A percentile compares a stretch with the other conserved stretches of the same genome.
Evolutionary conservation across 2,329 filamentous ascomycete genomes (phyloP).

Genomic region (Penicillium sp.): DNA sequence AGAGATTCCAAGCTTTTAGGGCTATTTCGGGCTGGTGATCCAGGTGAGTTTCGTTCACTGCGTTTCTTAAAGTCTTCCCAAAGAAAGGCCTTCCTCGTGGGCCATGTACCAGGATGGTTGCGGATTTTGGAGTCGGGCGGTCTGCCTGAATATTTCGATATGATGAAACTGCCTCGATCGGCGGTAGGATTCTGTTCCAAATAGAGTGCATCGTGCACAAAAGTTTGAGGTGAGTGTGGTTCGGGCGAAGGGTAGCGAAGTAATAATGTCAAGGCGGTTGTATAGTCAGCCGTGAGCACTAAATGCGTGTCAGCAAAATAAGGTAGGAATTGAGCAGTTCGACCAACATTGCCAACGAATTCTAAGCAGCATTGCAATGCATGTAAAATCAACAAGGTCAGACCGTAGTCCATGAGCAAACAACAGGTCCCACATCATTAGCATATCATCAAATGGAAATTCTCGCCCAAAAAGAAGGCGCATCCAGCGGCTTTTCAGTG

Average conservation of each 20-base stretch:
- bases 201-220: conserved; percentile 78
- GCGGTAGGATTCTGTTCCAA: conserved; percentile 45
- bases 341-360: conserved; percentile 81
- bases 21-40: conserved; percentile 39
- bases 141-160: conserved; percentile 48
- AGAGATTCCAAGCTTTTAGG: conserved; percentile 46
- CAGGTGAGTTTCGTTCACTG: conserved; percentile 35
- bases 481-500: conserved; percentile 72
- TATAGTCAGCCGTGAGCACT: conserved; percentile 88
- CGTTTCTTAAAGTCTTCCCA: conserved; percentile 30
- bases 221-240: conserved; percentile 67
- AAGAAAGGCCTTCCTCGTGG: conserved; percentile 22
- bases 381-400: conserved; percentile 83
- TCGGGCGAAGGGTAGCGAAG: conserved; percentile 75
- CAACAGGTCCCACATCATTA: conserved; percentile 85
- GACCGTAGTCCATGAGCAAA: conserved; percentile 82
- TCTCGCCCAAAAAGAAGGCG: conserved; percentile 89
- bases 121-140: conserved; percentile 36
- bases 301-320: conserved; percentile 19
- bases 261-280: conserved; percentile 74
- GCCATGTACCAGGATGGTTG: conserved; percentile 20
- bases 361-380: conserved; percentile 86
- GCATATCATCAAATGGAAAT: conserved; percentile 80
- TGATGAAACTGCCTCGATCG: conserved; percentile 44
- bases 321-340: conserved; percentile 13